phyloP scores from a whole-genome alignment of 805 yeast species.

The Hanseniaspora guilliermondii region DNA sequence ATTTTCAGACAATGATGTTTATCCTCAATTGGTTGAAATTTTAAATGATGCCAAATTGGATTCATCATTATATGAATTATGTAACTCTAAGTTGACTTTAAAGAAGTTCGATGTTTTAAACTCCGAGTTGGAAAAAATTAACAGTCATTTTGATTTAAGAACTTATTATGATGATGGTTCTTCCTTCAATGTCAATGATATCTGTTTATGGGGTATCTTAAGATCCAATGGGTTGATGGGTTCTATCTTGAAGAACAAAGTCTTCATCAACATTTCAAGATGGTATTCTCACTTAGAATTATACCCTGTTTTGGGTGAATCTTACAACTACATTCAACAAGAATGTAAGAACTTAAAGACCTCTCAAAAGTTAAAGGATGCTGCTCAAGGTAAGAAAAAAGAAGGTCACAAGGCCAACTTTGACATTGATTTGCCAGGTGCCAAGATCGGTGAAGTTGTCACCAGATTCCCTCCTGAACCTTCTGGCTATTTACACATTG shows the following conservation, averaged over 20 bases:
- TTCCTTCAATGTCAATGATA: conserved; percentile 33
- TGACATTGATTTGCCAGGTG: conserved; percentile 85
- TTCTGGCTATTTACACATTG: conserved; percentile 92
- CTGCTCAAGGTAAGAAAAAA: conserved; percentile 36
- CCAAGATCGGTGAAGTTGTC: conserved; percentile 87
- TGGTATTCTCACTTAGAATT: conserved; percentile 76
- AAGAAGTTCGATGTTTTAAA: conserved; percentile 84
- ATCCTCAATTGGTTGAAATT: conserved; percentile 1
- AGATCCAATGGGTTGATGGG: conserved; percentile 91
- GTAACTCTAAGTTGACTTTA: conserved; percentile 54
- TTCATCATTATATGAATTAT: conserved; percentile 49
- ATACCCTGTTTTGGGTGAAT: conserved; percentile 54
- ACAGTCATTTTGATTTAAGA: conserved; percentile 72
- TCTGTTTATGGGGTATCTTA: conserved; percentile 85
- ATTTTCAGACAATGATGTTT: conserved; percentile 3
- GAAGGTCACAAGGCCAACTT: conserved; percentile 88
- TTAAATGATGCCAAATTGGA: neutral
- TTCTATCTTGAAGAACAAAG: conserved; percentile 72
- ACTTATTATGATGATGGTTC: conserved; percentile 58
- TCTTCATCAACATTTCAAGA: conserved; percentile 76
- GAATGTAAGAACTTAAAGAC: conserved; percentile 64
- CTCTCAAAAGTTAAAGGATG: conserved; percentile 32
- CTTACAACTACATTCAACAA: conserved; percentile 54
- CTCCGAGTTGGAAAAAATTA: conserved; percentile 64
- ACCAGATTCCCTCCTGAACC: conserved; percentile 99